Conservation (phyloP, 2,329 filamentous ascomycete genomes). For the Fusarium torulosum region DNA sequence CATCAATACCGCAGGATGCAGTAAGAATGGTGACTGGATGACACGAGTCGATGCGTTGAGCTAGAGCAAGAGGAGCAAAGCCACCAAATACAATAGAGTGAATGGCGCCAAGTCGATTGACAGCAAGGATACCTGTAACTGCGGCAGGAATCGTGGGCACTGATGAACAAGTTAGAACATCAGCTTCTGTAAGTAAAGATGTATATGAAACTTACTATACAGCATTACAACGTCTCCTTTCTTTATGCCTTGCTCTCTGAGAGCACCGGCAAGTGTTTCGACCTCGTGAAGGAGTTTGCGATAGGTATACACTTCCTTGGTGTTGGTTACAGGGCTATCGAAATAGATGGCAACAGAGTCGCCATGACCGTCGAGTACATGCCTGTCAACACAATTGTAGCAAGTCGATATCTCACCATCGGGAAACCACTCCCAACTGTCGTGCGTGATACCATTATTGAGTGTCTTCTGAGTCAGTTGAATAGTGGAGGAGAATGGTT, state of each 20-base stretch:
- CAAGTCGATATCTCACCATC: conserved; percentile 90
- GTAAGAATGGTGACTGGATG: conserved; percentile 83
- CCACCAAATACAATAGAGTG: conserved; percentile 95
- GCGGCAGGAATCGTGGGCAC: conserved; percentile 97
- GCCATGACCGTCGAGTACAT: conserved; percentile 84
- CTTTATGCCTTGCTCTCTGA: conserved; percentile 83
- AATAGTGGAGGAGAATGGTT: conserved; percentile 74
- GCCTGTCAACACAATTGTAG: conserved; percentile 91
- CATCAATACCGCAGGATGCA: conserved; percentile 92
- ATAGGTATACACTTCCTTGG: conserved; percentile 81
- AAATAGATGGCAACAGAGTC: conserved; percentile 82
- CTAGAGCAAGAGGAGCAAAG: conserved; percentile 83
- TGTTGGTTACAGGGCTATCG: conserved; percentile 85
- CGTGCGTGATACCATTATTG: conserved; percentile 71
- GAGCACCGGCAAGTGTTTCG: conserved; percentile 81
- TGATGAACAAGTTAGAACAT: conserved; percentile 51
- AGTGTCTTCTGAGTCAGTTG: conserved; percentile 72
- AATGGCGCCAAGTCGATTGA: conserved; percentile 84
- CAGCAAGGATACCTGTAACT: conserved; percentile 86
- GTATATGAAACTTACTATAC: conserved; percentile 76
- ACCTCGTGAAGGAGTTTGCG: conserved; percentile 81
- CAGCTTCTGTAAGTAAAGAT: not conserved
- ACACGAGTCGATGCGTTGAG: conserved; percentile 89
- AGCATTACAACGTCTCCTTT: conserved; percentile 90
- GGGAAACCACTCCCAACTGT: conserved; percentile 91